Evolutionary conservation across 1,139 yeast species (phyloP).

Genomic region (Candida labiduridarum): DNA sequence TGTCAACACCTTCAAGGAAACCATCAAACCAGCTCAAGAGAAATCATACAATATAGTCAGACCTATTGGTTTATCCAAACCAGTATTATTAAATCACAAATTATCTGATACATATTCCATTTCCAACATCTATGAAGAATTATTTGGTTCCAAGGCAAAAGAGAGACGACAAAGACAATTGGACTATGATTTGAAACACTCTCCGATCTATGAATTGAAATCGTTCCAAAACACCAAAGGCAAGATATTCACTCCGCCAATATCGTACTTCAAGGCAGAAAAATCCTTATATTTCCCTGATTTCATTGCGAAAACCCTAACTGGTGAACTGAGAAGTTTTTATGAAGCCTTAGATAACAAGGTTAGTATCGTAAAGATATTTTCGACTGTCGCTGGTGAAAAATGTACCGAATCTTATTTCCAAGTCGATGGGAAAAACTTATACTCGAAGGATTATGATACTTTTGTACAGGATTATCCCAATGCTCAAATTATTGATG

Average conservation of each 20-base stretch:
- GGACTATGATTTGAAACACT: conserved; percentile 78
- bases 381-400: conserved; percentile 73
- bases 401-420: conserved; percentile 66
- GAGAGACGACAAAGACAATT: conserved; percentile 56
- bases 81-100: conserved; percentile 31
- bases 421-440: conserved; percentile 37
- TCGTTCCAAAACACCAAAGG: conserved; percentile 81
- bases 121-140: conserved; percentile 24
- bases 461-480: conserved; percentile 44
- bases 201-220: conserved; percentile 85
- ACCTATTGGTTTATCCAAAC: conserved; percentile 45
- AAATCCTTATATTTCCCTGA: conserved; percentile 87
- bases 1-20: conserved; percentile 29
- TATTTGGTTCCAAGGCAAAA: conserved; percentile 45
- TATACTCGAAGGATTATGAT: conserved; percentile 32
- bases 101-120: conserved; percentile 23
- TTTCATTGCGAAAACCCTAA: conserved; percentile 60
- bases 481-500: conserved; percentile 67
- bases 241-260: conserved; percentile 80
- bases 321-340: conserved; percentile 38
- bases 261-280: conserved; percentile 72
- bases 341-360: conserved; percentile 44
- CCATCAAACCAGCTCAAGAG: conserved; percentile 32
- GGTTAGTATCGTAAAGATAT: conserved; percentile 65
- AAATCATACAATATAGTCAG: conserved; percentile 31